Evolutionary conservation across 2,329 filamentous ascomycete species (phyloP).

Genomic region (Calonectria pseudoreteaudii): DNA sequence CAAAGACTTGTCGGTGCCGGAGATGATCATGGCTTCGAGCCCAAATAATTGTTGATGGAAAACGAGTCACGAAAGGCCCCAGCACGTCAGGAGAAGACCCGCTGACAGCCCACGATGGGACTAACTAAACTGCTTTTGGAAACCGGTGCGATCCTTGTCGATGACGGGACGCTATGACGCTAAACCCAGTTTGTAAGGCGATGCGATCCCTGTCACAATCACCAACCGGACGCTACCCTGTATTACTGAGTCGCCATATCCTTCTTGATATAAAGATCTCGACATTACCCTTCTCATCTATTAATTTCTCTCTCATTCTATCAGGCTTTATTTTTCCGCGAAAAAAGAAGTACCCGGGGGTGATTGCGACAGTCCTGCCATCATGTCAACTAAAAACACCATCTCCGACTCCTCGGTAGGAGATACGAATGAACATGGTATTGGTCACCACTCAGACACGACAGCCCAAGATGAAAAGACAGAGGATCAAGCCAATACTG

Average conservation of each 20-base stretch:
- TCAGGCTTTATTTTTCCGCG: not conserved
- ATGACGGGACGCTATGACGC: not conserved
- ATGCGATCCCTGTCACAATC: not conserved
- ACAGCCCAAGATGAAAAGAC: not conserved
- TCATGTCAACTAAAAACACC: not conserved
- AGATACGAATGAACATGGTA: accelerated
- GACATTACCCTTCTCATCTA: not conserved
- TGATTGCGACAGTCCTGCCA: not conserved
- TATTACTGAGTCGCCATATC: not conserved
- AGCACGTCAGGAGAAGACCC: not conserved
- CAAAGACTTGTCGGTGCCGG: not conserved
- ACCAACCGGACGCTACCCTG: not conserved
- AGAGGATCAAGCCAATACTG: not conserved
- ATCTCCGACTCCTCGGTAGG: not conserved
- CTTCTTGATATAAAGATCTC: not conserved
- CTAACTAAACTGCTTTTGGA: slow-evolving; percentile 2
- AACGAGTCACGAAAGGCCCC: not conserved
- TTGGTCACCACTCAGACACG: no score
- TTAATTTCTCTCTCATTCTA: not conserved
- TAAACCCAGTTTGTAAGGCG: not conserved
- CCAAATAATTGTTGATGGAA: not conserved
- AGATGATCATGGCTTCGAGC: not conserved
- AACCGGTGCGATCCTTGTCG: not conserved
- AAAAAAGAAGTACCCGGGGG: not conserved
- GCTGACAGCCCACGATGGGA: not conserved